Conservation (phyloP, 2,329 filamentous ascomycete species). For the Epichloe scottii region DNA sequence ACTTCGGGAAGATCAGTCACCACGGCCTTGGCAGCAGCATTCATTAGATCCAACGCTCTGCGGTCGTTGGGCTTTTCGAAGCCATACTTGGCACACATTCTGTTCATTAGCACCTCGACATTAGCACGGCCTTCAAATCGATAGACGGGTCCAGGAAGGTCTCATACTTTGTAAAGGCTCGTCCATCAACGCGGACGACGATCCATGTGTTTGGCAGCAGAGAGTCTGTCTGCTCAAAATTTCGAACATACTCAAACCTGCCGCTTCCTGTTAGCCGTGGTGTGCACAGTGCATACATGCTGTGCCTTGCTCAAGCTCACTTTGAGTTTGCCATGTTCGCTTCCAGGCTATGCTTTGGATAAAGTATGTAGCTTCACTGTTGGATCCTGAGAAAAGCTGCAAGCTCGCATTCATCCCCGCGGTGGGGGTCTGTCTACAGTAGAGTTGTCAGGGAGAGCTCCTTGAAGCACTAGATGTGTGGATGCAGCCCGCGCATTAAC, state of each 20-base stretch:
- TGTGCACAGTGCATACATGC: background rate
- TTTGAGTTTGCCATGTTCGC: slow-evolving; percentile 42
- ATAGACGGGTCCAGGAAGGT: too few species aligned
- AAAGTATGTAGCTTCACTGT: background rate
- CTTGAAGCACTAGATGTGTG: too few species aligned
- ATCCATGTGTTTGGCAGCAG: slow-evolving; percentile 91
- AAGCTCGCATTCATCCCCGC: background rate
- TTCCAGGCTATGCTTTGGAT: background rate
- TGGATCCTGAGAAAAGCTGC: too few species aligned
- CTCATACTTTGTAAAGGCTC: slow-evolving; percentile 80
- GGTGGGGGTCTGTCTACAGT: background rate
- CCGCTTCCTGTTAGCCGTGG: slow-evolving; percentile 1
- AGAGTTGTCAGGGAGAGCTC: too few species aligned
- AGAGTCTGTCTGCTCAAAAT: slow-evolving; percentile 71
- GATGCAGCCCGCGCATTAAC: too few species aligned
- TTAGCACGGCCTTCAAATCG: slow-evolving; percentile 4
- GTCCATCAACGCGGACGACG: slow-evolving; percentile 83
- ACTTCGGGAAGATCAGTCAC: slow-evolving; percentile 76
- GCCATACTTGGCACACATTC: slow-evolving; percentile 67
- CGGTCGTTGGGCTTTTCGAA: slow-evolving; percentile 91
- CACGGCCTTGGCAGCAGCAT: slow-evolving; percentile 74
- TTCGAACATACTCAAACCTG: slow-evolving; percentile 88
- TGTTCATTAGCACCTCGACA: slow-evolving; percentile 20
- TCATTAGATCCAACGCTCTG: slow-evolving; percentile 85
- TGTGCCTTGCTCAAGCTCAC: slow-evolving; percentile 19